Evolutionary conservation across 2,329 filamentous ascomycete genomes (phyloP), one percentile per base, ranked within the genome.

Genomic region (Proliferodiscus dingleyae): DNA sequence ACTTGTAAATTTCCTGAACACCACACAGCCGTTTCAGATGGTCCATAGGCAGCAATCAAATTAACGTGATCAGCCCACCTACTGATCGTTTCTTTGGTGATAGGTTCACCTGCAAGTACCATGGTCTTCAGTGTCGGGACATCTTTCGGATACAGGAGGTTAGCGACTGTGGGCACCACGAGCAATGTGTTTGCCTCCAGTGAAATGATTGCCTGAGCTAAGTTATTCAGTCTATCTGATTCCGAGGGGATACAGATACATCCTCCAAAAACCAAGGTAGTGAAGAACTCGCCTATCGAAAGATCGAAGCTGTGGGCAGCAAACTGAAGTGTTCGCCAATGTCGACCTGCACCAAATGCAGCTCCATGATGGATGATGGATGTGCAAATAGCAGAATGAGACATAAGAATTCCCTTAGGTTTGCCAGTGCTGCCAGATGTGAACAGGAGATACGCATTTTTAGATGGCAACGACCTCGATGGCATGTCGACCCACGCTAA

Each of bases 1-100:
- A 91, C 80, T 0, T 71, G 67, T 0, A 80, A 68, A 51, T 87
- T 83, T 5, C 91, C 64, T 1, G 87, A 91, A 61, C 87, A 95
- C 61, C 95, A 89, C 43, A 95, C 94, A 0, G 88, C 80, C 4
- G 33, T 33, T 18, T 47, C 45, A 13, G 45, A 32, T 9, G 45
- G 45, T 19, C 45, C 45, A 21, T 47, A 47, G 9, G 26, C 37
- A 11, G 34, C 28, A 16, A 26, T 43, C 29, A 43, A n/a, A 1
- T 13, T 30, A 18, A 7, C 40, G 9, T 33, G 16, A 11, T 32
- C 28, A 23, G 26, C 40, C 45, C 45, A 47, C 9, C 21, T 26
- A 6, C 6, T 13, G 2, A 47, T 19, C 6, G 36, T 32, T 16
- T 38, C 37, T 13, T 32, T 24, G 13, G 34, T 37, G 11, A 44